Evolutionary conservation across 2,329 filamentous ascomycete species (phyloP), one percentile per base, ranked within the genome.

Genomic region (Metarhizium guizhouense): DNA sequence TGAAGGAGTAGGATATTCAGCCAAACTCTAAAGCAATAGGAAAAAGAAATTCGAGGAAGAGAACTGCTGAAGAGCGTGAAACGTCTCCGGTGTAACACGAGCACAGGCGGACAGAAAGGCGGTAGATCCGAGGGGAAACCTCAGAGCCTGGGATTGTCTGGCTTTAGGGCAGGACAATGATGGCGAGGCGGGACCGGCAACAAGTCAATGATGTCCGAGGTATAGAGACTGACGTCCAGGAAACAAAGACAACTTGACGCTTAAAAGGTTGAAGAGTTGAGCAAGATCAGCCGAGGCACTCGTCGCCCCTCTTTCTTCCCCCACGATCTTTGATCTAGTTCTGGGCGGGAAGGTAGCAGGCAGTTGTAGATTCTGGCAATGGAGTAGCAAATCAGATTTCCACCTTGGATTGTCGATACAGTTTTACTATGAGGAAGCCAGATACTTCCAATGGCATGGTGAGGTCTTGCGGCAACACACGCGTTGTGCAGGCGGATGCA

Each of bases 21-120:
- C 43, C 55, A 54, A 43, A 47, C 45, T 48, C 45, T 30, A 29
- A 48, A 30, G 32, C 51, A 42, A 14, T 52, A 54, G 48, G 52
- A 45, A 52, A 45, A 54, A 40, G 52, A 57, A 30, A 42, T 54
- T 54, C 53, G 54, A 60, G 45, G 55, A 59, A 54, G 56, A 58
- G 59, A 54, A 58, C 42, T 54, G 53, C 54, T 58, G 54, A 38
- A 61, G 56, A 53, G 60, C 57, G 61, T 64, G 62, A 63, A 63
- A 64, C 62, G 61, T 57, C 53, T 56, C 50, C 54, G 45, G 63
- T 64, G 63, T 63, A 62, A 64, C 63, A 58, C 56, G 55, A 58
- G 38, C 55, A 43, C 58, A 59, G 57, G 56, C 56, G 55, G 56
- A 49, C 45, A 52, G 56, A 51, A 57, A 38, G 43, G 42, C 55